Evolutionary conservation across 1,284 basidiomycete genomes (phyloP).

Genomic region (Malassezia arunalokei): DNA sequence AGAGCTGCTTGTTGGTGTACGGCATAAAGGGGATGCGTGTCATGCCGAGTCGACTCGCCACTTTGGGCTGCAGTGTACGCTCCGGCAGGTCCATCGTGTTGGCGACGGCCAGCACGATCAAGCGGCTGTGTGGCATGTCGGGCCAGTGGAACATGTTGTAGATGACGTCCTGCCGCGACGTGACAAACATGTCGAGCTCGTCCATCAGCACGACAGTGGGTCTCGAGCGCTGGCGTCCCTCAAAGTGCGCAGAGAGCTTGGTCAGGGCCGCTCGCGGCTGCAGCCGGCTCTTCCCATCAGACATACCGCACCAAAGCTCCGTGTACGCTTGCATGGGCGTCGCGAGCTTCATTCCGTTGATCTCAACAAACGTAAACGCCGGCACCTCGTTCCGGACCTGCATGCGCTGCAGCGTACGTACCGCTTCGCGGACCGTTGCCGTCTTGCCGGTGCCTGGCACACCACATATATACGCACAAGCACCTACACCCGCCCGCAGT

Average conservation of each 20-base stretch:
- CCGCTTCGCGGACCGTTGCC: conserved; percentile 80
- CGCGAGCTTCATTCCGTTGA: conserved; percentile 70
- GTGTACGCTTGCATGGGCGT: conserved; percentile 39
- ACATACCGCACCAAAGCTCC: conserved; percentile 34
- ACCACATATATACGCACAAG: conserved; percentile 91
- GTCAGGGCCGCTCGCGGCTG: conserved; percentile 32
- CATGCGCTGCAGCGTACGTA: conserved; percentile 51
- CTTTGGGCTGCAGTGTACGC: conserved; percentile 77
- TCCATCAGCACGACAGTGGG: conserved; percentile 89
- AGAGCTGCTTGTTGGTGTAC: conserved; percentile 68
- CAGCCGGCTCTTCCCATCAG: conserved; percentile 21
- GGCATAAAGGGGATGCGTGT: conserved; percentile 87
- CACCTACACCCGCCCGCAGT: conserved; percentile 80
- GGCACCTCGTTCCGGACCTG: conserved; percentile 60
- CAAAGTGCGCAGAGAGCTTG: conserved; percentile 27
- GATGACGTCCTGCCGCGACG: conserved; percentile 88
- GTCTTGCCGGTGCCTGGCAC: conserved; percentile 84
- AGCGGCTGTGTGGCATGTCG: conserved; percentile 66
- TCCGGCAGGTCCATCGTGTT: conserved; percentile 98
- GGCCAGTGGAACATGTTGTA: conserved; percentile 99
- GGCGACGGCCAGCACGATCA: conserved; percentile 91
- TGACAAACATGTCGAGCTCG: conserved; percentile 90
- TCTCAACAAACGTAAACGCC: conserved; percentile 92
- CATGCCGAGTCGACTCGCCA: conserved; percentile 86
- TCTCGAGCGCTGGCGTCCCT: conserved; percentile 10